These are phyloP conservation scores for Tricholoma terreum DNA, from an alignment of 768 basidiomycete genomes.

Conservation along the genomic window DNA sequence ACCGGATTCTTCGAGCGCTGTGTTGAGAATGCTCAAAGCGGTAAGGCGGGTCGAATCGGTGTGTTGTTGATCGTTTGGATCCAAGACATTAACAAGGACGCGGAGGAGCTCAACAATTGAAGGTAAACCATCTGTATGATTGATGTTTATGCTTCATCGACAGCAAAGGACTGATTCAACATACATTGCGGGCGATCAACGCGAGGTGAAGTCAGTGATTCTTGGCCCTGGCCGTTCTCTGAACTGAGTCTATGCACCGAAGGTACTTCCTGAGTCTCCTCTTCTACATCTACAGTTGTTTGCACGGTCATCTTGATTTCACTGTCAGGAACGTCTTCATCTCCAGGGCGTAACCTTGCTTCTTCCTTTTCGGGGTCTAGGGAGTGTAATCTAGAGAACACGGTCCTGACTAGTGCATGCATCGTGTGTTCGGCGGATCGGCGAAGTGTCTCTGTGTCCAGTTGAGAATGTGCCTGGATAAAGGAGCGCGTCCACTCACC, in stretches of 20 bases:
- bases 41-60: conserved; percentile 93
- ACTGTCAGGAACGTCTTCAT: conserved; percentile 49
- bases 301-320: conserved; percentile 64
- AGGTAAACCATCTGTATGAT: conserved; percentile 73
- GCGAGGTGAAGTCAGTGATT: conserved; percentile 22
- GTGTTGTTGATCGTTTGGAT: conserved; percentile 92
- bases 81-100: conserved; percentile 91
- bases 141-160: background rate
- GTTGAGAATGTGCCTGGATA: background rate
- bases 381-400: conserved; percentile 69
- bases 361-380: conserved; percentile 70
- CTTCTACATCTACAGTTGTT: conserved; percentile 28
- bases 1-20: conserved; percentile 84
- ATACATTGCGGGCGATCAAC: conserved; percentile 41
- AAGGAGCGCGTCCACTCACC: conserved; percentile 50
- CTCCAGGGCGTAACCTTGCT: conserved; percentile 50
- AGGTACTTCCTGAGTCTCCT: conserved; percentile 15
- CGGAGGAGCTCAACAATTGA: conserved; percentile 91
- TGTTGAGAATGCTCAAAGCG: conserved; percentile 83
- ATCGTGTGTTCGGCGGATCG: conserved; percentile 87
- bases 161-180: conserved; percentile 15
- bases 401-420: conserved; percentile 79
- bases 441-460: conserved; percentile 69
- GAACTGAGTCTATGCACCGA: conserved; percentile 7
- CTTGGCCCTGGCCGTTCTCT: conserved; percentile 11